Percentiles rank a stretch among this genome's conserved stretches.
Evolutionary conservation across 192 early-diverging fungal genomes (phyloP).

Genomic region (Linnemannia schmuckeri): DNA sequence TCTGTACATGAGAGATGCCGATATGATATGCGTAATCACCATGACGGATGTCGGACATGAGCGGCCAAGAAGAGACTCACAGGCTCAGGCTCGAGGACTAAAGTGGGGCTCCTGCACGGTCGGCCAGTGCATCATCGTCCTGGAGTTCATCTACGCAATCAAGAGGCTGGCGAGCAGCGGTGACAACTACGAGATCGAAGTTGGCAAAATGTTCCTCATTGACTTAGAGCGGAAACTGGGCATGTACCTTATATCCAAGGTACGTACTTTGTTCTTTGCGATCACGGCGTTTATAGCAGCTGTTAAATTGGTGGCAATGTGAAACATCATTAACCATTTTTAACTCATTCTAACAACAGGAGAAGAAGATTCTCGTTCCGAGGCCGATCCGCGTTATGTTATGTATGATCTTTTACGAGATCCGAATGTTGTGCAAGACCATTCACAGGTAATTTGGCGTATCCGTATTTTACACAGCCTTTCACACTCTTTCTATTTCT

Average conservation of each 20-base stretch:
- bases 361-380: conserved; percentile 61
- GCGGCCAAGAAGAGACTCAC: conserved; percentile 21
- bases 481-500: background rate
- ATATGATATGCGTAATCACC: conserved; percentile 67
- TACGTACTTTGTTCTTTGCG: conserved; percentile 3
- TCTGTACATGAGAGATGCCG: conserved; percentile 68
- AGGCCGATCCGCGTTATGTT: conserved; percentile 64
- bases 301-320: conserved; percentile 29
- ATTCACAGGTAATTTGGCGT: conserved; percentile 57
- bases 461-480: background rate
- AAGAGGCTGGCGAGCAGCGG: conserved; percentile 52
- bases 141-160: conserved; percentile 67
- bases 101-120: conserved; percentile 68
- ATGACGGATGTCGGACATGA: conserved; percentile 66
- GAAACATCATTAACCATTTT: background rate
- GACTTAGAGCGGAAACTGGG: conserved; percentile 66
- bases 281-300: conserved; percentile 4
- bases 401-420: conserved; percentile 64
- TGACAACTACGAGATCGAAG: conserved; percentile 60
- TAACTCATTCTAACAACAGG: conserved; percentile 23
- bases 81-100: background rate
- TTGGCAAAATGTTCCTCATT: conserved; percentile 69
- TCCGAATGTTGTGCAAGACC: conserved; percentile 69
- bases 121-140: conserved; percentile 65
- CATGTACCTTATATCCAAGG: conserved; percentile 58